Evolutionary conservation across 73 alveolate species (phyloP).

Genomic region (Tetrahymena elliotti): DNA sequence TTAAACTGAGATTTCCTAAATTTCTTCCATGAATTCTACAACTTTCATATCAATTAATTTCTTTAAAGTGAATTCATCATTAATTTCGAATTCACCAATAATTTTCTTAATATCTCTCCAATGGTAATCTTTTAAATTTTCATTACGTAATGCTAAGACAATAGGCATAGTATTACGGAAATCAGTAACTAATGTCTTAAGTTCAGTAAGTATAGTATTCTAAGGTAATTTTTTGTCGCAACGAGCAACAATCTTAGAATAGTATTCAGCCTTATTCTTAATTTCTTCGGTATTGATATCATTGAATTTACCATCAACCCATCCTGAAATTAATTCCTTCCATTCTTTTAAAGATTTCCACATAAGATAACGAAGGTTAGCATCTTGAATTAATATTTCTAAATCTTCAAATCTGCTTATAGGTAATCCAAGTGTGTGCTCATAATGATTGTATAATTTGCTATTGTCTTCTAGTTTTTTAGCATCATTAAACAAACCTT

Average conservation of each 20-base stretch:
- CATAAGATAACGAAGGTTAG: constrained; percentile 52
- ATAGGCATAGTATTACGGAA: constrained; percentile 82
- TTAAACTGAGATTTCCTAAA: constrained; percentile 54
- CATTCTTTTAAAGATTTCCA: constrained; percentile 77
- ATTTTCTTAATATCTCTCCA: constrained; percentile 64
- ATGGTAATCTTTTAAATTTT: constrained; percentile 56
- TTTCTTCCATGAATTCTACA: constrained; percentile 63
- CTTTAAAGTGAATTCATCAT: constrained; percentile 60
- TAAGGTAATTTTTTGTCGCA: constrained; percentile 52
- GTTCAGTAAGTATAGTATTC: constrained; percentile 55
- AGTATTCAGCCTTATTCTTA: constrained; percentile 56
- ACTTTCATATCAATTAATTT: constrained; percentile 60
- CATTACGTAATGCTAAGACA: constrained; percentile 69
- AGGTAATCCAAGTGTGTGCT: constrained; percentile 62
- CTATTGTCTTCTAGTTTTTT: constrained; percentile 56
- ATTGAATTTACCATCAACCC: constrained; percentile 61
- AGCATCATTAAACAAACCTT: constrained; percentile 23
- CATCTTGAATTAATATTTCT: constrained; percentile 47
- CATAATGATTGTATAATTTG: constrained; percentile 50
- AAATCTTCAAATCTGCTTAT: constrained; percentile 62
- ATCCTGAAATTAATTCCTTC: constrained; percentile 49
- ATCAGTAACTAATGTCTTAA: constrained; percentile 55
- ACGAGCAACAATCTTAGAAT: constrained; percentile 44
- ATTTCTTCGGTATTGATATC: constrained; percentile 75
- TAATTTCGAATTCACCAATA: constrained; percentile 45